A percentile compares a stretch with the other conserved stretches of the same genome.
phyloP scores from a whole-genome alignment of 2,329 filamentous ascomycete species.

The Xylaria sp. region DNA sequence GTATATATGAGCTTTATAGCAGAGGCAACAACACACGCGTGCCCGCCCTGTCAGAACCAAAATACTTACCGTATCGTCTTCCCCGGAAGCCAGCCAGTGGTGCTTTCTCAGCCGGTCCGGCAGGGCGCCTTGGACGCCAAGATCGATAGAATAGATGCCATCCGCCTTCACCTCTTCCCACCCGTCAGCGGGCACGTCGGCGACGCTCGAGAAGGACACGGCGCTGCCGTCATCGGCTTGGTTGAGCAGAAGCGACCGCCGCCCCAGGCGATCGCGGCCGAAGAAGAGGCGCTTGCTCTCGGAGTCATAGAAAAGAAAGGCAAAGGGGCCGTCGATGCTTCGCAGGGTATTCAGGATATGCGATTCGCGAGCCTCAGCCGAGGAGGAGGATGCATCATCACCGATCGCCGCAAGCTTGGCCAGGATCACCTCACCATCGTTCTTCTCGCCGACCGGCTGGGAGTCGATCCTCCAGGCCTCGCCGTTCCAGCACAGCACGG shows the following conservation, averaged over 20 bases:
- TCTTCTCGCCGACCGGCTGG: slow-evolving; percentile 60
- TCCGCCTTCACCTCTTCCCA: slow-evolving; percentile 87
- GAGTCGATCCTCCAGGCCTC: slow-evolving; percentile 82
- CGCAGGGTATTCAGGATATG: slow-evolving; percentile 57
- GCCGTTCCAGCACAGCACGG: slow-evolving; percentile 92
- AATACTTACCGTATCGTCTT: slow-evolving; percentile 50
- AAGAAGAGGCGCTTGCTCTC: slow-evolving; percentile 68
- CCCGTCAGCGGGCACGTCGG: slow-evolving; percentile 51
- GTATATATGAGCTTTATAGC: slow-evolving; percentile 44
- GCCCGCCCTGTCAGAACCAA: slow-evolving; percentile 1
- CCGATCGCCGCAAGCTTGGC: slow-evolving; percentile 40
- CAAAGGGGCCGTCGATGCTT: slow-evolving; percentile 78
- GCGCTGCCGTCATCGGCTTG: slow-evolving; percentile 42
- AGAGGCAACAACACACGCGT: slow-evolving; percentile 29
- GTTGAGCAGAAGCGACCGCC: slow-evolving; percentile 75
- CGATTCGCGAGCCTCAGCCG: slow-evolving; percentile 31
- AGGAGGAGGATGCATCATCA: no score
- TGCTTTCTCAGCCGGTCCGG: slow-evolving; percentile 24
- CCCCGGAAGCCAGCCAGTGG: slow-evolving; percentile 39
- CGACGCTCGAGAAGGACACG: slow-evolving; percentile 72
- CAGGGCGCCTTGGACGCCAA: slow-evolving; percentile 40
- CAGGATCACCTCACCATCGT: slow-evolving; percentile 77
- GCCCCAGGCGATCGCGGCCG: slow-evolving; percentile 83
- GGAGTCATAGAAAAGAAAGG: slow-evolving; percentile 81
- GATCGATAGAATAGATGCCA: slow-evolving; percentile 72